phyloP scores from a whole-genome alignment of 2,329 filamentous ascomycete genomes.

The Chaetomiaceae sp. region DNA sequence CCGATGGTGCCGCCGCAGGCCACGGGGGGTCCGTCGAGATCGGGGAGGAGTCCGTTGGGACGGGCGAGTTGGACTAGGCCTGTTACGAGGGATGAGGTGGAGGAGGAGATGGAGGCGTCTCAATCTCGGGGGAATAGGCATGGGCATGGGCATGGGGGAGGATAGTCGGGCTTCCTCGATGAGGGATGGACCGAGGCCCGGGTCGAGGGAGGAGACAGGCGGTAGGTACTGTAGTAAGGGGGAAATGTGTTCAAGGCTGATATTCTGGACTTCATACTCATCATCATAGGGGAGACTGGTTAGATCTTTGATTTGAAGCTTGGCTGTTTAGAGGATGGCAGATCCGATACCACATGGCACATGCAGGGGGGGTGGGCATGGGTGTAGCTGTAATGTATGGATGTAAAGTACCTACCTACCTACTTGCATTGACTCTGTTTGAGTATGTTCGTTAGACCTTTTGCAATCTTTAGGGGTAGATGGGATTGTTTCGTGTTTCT shows the following conservation, averaged over 20 bases:
- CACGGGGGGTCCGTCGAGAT: conserved; percentile 12
- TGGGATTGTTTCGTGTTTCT: too few species aligned
- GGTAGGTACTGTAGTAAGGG: too few species aligned
- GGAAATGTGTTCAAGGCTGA: too few species aligned
- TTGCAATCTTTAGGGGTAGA: too few species aligned
- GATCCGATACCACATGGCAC: conserved; percentile 1
- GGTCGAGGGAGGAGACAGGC: not conserved
- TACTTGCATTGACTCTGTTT: too few species aligned
- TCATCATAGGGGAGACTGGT: too few species aligned
- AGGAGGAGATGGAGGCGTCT: conserved; percentile 30
- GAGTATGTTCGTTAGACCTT: too few species aligned
- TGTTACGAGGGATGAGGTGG: conserved; percentile 30
- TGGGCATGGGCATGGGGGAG: too few species aligned
- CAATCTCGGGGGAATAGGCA: not conserved
- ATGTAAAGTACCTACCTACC: too few species aligned
- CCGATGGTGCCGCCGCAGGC: not conserved
- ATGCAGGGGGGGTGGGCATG: not conserved
- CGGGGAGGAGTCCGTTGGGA: conserved; percentile 38
- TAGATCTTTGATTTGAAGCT: not conserved
- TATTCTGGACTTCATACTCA: too few species aligned
- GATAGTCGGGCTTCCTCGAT: not conserved
- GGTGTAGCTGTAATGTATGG: too few species aligned
- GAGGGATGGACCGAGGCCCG: not conserved
- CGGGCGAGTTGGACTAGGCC: conserved; percentile 34
- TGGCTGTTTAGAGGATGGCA: not conserved